These are phyloP conservation scores for Thraustochytrium striatum DNA, from an alignment of 352 stramenopile genomes.

Conservation along the genomic window DNA sequence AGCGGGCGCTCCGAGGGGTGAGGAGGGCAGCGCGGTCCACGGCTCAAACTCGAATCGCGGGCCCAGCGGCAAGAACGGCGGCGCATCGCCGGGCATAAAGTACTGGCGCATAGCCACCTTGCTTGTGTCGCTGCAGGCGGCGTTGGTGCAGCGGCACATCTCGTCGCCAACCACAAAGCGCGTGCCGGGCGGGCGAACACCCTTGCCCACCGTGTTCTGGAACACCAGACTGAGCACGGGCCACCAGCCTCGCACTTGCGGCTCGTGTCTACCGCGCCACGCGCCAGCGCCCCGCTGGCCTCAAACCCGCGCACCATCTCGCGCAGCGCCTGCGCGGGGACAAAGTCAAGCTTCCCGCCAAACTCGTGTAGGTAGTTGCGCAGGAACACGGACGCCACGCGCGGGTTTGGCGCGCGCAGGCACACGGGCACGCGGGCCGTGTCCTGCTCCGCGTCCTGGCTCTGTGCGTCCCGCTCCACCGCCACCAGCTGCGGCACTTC, in stretches of 20 bases:
- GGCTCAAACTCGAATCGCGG: slow-evolving; percentile 9
- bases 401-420: slow-evolving; percentile 14
- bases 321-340: slow-evolving; percentile 2
- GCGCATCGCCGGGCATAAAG: not conserved
- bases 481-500: not conserved
- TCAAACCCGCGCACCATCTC: not conserved
- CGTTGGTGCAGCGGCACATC: not conserved
- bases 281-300: not conserved
- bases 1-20: slow-evolving; percentile 11
- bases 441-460: not conserved
- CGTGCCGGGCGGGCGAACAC: slow-evolving; percentile 10
- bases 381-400: slow-evolving; percentile 26
- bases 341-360: slow-evolving; percentile 18
- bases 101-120: not conserved
- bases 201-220: not conserved
- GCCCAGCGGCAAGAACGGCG: not conserved
- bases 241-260: not conserved
- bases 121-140: not conserved
- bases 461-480: not conserved
- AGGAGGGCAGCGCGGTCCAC: too few species aligned
- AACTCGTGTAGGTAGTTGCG: slow-evolving; percentile 19
- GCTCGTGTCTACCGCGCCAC: not conserved
- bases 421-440: not conserved
- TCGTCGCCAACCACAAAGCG: slow-evolving; percentile 40
- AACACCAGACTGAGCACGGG: not conserved